A percentile compares a stretch with the other conserved stretches of the same genome.
Evolutionary conservation across 805 yeast genomes (phyloP).

Genomic region (Isabelozyma heimii): DNA sequence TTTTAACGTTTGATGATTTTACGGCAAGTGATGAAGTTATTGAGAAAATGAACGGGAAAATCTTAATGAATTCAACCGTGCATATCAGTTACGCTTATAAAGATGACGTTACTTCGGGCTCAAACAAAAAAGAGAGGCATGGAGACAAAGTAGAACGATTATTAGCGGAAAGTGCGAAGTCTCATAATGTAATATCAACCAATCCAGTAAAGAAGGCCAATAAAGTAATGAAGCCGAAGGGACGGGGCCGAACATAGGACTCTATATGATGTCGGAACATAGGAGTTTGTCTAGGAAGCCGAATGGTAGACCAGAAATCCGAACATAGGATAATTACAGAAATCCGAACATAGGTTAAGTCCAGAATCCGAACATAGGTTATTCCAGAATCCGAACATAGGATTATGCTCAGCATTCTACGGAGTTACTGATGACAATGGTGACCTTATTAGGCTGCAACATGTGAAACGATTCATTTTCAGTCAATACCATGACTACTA

Average conservation of each 20-base stretch:
- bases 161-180: conserved; percentile 62
- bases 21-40: conserved; percentile 72
- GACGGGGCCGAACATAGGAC: neutral
- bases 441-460: no score
- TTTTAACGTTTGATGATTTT: conserved; percentile 61
- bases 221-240: neutral
- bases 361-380: no score
- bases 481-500: no score
- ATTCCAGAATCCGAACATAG: no score
- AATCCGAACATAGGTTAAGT: no score
- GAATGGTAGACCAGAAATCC: no score
- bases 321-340: no score
- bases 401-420: no score
- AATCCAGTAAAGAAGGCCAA: conserved; percentile 8
- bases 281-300: no score
- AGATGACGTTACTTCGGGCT: conserved; percentile 39
- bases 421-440: no score
- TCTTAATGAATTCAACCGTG: conserved; percentile 64
- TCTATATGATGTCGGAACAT: no score
- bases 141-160: conserved; percentile 79
- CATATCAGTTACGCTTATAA: conserved; percentile 70
- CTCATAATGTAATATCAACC: conserved; percentile 17
- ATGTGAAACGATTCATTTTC: no score
- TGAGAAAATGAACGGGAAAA: conserved; percentile 62
- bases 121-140: conserved; percentile 53